phyloP scores from a whole-genome alignment of 129 eudicot genomes.

The Glebionis coronaria region DNA sequence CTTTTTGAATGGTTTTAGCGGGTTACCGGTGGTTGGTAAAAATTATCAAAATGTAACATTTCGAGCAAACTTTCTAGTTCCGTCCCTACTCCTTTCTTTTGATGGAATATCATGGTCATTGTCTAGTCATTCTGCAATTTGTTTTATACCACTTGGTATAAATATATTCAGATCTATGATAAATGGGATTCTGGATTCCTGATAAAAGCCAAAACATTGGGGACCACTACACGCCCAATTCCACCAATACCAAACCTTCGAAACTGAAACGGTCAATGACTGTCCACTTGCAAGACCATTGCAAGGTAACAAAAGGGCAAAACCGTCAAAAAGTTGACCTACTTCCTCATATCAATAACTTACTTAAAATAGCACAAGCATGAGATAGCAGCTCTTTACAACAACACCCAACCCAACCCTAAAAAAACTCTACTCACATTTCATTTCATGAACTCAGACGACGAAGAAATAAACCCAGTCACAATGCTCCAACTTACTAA shows the following conservation, averaged over 20 bases:
- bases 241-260: background rate
- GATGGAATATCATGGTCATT: no score
- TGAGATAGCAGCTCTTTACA: constrained; percentile 1
- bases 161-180: no score
- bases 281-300: constrained; percentile 20
- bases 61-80: no score
- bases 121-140: no score
- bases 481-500: constrained; percentile 28
- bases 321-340: constrained; percentile 17
- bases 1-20: no score
- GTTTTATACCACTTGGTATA: no score
- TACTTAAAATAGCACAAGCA: constrained; percentile 19
- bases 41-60: no score
- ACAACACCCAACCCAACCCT: no score
- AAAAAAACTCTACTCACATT: constrained; percentile 16
- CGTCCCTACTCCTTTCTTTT: no score
- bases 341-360: constrained; percentile 20
- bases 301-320: constrained; percentile 26
- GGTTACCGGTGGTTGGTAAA: no score
- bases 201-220: background rate
- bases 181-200: no score
- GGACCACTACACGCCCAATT: background rate
- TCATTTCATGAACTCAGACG: constrained; percentile 25
- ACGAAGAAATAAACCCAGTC: constrained; percentile 44
- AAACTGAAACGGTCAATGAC: constrained; percentile 4